A percentile compares a stretch with the other conserved stretches of the same genome.
phyloP scores from a whole-genome alignment of 1,139 yeast genomes.

The Pichia sp. region DNA sequence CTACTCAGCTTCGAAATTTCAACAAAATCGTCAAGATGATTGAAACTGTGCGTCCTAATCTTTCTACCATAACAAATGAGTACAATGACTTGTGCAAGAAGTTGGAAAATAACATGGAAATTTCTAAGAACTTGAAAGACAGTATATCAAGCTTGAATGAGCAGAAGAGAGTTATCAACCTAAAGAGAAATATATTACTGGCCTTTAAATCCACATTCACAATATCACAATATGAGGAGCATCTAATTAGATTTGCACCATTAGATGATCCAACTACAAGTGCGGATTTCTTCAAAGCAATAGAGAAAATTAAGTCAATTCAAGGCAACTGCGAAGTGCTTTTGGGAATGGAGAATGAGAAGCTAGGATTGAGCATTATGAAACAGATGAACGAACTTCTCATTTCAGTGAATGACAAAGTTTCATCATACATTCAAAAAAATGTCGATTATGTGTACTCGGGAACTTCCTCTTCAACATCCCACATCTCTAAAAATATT shows the following conservation, averaged over 20 bases:
- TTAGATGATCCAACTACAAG: slow-evolving; percentile 40
- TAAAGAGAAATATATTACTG: slow-evolving; percentile 49
- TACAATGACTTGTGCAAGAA: slow-evolving; percentile 32
- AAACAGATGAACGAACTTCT: slow-evolving; percentile 48
- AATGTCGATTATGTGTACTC: slow-evolving; percentile 22
- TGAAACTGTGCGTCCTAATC: slow-evolving; percentile 33
- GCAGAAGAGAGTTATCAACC: slow-evolving; percentile 35
- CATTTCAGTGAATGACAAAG: slow-evolving; percentile 45
- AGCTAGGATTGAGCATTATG: slow-evolving; percentile 65
- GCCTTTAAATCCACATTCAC: slow-evolving; percentile 63
- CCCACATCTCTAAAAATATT: slow-evolving; percentile 10
- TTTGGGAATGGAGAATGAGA: slow-evolving; percentile 62
- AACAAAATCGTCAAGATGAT: slow-evolving; percentile 47
- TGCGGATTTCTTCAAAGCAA: slow-evolving; percentile 53
- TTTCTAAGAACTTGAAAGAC: slow-evolving; percentile 25
- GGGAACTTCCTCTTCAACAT: slow-evolving; percentile 6
- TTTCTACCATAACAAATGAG: slow-evolving; percentile 37
- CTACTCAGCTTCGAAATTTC: slow-evolving; percentile 52
- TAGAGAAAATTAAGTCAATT: slow-evolving; percentile 57
- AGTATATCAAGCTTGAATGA: slow-evolving; percentile 35
- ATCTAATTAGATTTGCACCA: slow-evolving; percentile 24
- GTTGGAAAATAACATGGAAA: slow-evolving; percentile 27
- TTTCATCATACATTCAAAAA: slow-evolving; percentile 31
- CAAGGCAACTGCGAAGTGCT: slow-evolving; percentile 63
- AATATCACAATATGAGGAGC: slow-evolving; percentile 66